Evolutionary conservation across 768 basidiomycete genomes (phyloP), one percentile per base, ranked within the genome.

Genomic region (Lactarius akahatsu): DNA sequence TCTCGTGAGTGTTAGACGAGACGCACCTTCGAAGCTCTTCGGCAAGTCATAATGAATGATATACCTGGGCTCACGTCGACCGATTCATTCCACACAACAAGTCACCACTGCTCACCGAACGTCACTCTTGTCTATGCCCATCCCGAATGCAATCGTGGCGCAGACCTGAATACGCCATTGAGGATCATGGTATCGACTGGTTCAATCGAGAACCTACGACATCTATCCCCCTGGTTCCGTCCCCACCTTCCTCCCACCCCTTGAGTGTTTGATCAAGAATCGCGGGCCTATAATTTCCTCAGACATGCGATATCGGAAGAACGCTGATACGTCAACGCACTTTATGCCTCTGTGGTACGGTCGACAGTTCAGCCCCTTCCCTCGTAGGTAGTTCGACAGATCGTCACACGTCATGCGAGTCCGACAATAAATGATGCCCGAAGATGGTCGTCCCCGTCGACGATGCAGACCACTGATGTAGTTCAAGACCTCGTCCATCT

Each of bases 111-210:
- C 76, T 26, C 72, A 86, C 86, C 89, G 82, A 61, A 91, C 90
- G 68, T 92, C 87, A 23, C 83, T 78, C 77, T 93, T 94, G 73
- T 94, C 91, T 55, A 94, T 93, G 1, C 92, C 92, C 78, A 93
- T 86, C 2, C 92, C 92, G 70, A 94, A 94, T 5, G 92, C 92
- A 59, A 94, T 84, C 0, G 91, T 91, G 11, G 90, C 90, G 30
- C 90, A 86, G 52, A 91, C 87, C 88, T 90, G 50, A 15, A 38
- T 16, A 34, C 57, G 26, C n/a, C 38, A 4, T 11, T 55, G 9
- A 30, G 43, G 23, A 32, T 15, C 6, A 40, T 18, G 16, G 5
- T 30, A 23, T n/a, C 28, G 23, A 16, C 30, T 38, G 4, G 15
- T 11, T 18, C 11, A n/a, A 26, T 30, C n/a, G 40, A 55, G 2